Evolutionary conservation across 176 grass and related monocot genomes (phyloP).

Genomic region (Luzula sylvatica): DNA sequence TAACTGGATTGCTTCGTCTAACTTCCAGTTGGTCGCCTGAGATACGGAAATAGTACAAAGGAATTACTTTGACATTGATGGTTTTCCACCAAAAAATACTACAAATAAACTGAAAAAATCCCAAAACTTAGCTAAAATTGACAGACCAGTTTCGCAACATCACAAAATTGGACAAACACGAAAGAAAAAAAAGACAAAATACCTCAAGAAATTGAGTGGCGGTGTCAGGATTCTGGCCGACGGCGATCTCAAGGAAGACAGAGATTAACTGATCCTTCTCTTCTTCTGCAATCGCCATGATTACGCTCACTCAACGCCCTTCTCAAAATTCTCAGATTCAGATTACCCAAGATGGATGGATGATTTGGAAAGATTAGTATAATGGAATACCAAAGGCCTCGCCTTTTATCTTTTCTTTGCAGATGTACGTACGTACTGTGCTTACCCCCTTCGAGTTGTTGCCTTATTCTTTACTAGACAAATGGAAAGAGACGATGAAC

Average conservation of each 20-base stretch:
- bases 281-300: slow-evolving; percentile 1
- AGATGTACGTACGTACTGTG: too few species aligned
- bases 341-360: too few species aligned
- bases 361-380: too few species aligned
- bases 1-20: slow-evolving; percentile 81
- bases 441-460: too few species aligned
- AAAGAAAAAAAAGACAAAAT: neutral
- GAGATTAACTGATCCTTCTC: slow-evolving; percentile 58
- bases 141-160: neutral
- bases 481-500: too few species aligned
- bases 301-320: too few species aligned
- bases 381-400: too few species aligned
- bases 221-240: slow-evolving; percentile 50
- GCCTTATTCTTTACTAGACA: too few species aligned
- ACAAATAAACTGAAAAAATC: too few species aligned
- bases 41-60: slow-evolving; percentile 1
- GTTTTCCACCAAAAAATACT: too few species aligned
- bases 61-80: neutral
- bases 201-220: slow-evolving; percentile 85
- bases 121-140: neutral
- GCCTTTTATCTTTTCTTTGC: too few species aligned
- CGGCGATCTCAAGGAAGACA: slow-evolving; percentile 89
- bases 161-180: neutral
- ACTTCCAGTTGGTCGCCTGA: slow-evolving; percentile 78
- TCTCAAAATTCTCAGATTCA: too few species aligned